Percentiles rank a stretch among this genome's conserved stretches.
Evolutionary conservation across 2,329 filamentous ascomycete genomes (phyloP).

Genomic region (Dendryphion nanum): DNA sequence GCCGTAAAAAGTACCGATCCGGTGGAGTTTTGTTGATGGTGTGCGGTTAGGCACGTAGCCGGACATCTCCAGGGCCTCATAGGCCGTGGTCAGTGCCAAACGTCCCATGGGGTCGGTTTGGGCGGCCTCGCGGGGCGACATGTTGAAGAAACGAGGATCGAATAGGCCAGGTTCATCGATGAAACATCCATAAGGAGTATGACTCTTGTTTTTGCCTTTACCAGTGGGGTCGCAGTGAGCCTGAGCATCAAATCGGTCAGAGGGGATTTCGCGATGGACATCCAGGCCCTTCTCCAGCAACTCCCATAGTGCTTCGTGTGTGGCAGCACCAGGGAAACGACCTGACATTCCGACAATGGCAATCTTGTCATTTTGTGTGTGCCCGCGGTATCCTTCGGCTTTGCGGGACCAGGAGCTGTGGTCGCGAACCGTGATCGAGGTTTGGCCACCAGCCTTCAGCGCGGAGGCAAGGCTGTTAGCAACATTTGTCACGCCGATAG

Average conservation of each 20-base stretch:
- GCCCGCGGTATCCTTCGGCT: slow-evolving; percentile 35
- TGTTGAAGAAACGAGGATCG: slow-evolving; percentile 83
- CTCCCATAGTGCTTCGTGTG: slow-evolving; percentile 71
- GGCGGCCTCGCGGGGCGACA: slow-evolving; percentile 76
- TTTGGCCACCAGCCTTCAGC: slow-evolving; percentile 51
- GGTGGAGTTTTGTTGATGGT: slow-evolving; percentile 62
- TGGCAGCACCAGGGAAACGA: slow-evolving; percentile 71
- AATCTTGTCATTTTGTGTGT: slow-evolving; percentile 64
- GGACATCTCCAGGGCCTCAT: slow-evolving; percentile 79
- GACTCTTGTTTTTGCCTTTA: slow-evolving; percentile 72
- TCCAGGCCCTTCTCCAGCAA: slow-evolving; percentile 72
- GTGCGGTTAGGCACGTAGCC: slow-evolving; percentile 73
- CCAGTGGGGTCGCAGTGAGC: slow-evolving; percentile 70
- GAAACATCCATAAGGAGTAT: slow-evolving; percentile 75
- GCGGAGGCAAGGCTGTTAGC: slow-evolving; percentile 56
- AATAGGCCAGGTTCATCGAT: slow-evolving; percentile 74
- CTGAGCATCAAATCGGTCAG: slow-evolving; percentile 71
- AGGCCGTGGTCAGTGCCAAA: slow-evolving; percentile 72
- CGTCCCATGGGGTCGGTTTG: slow-evolving; percentile 82
- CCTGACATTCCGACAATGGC: slow-evolving; percentile 84
- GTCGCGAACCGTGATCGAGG: slow-evolving; percentile 44
- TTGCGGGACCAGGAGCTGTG: slow-evolving; percentile 43
- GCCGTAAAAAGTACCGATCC: slow-evolving; percentile 72
- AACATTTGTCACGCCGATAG: slow-evolving; percentile 54
- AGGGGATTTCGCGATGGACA: slow-evolving; percentile 66